Conservation (phyloP, 257 asterid genomes). For the Solanum megistacrolobum region DNA sequence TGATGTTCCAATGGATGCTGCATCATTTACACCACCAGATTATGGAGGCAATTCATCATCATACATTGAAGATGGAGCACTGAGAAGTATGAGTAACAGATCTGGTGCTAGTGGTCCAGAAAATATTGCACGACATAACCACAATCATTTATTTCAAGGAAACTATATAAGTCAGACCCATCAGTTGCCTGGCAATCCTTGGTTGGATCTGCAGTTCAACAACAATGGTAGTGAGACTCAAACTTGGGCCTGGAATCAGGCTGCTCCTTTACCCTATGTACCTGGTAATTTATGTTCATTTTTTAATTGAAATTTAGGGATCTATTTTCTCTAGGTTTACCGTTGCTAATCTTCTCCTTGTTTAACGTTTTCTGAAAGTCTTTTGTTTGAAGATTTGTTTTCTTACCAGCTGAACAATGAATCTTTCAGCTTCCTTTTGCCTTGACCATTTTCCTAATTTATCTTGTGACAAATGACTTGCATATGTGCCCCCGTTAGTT, state of each 20-base stretch:
- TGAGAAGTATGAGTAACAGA: conserved; percentile 34
- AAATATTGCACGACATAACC: conserved; percentile 25
- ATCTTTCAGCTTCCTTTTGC: not conserved
- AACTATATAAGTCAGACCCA: conserved; percentile 44
- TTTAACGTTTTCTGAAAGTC: not conserved
- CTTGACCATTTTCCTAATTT: not conserved
- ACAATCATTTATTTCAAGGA: conserved; percentile 43
- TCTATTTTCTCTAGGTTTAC: not conserved
- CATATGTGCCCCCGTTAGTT: not conserved
- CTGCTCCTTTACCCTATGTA: conserved; percentile 33
- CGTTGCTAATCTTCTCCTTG: not conserved
- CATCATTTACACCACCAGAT: conserved; percentile 21
- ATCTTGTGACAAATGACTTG: not conserved
- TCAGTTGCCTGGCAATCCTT: conserved; percentile 58
- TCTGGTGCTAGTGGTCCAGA: conserved; percentile 36
- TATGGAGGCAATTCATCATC: conserved; percentile 23
- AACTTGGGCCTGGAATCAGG: conserved; percentile 19
- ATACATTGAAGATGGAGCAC: conserved; percentile 20
- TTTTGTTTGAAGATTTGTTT: not conserved
- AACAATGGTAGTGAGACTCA: conserved; percentile 9
- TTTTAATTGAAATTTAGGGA: not conserved
- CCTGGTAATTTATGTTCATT: conserved; percentile 35
- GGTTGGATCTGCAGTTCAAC: conserved; percentile 54
- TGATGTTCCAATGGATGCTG: conserved; percentile 24
- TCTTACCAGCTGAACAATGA: not conserved